These are phyloP conservation scores for Globisporangium cederbergense DNA, from an alignment of 352 stramenopile species.

Conservation along the genomic window DNA sequence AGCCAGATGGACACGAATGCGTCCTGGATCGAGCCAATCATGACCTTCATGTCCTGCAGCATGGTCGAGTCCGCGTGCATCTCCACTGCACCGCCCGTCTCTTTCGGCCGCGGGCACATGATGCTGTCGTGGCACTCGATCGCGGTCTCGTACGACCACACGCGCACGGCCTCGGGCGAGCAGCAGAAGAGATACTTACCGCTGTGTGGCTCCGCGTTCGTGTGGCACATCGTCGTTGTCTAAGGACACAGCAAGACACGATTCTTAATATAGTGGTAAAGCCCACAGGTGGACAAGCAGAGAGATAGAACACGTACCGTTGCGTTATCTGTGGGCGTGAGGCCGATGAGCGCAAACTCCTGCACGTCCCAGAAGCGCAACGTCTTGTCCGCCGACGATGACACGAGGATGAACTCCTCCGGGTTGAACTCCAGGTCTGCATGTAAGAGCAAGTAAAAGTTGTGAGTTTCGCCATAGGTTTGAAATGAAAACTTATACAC, in stretches of 20 bases:
- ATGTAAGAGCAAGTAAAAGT: no score
- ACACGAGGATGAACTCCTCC: constrained; percentile 85
- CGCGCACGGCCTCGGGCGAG: constrained; percentile 69
- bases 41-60: constrained; percentile 80
- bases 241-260: constrained; percentile 14
- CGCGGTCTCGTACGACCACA: constrained; percentile 84
- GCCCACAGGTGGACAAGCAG: background rate
- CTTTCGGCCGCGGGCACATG: constrained; percentile 51
- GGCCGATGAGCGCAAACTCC: constrained; percentile 72
- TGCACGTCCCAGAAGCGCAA: constrained; percentile 88
- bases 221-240: constrained; percentile 84
- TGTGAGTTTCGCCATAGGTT: no score
- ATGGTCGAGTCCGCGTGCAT: constrained; percentile 70
- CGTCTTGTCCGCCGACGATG: constrained; percentile 67
- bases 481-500: no score
- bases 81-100: constrained; percentile 41
- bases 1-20: constrained; percentile 82
- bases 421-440: constrained; percentile 76
- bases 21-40: constrained; percentile 77
- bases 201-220: constrained; percentile 65
- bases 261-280: background rate
- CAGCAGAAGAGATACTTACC: constrained; percentile 79
- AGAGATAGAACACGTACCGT: constrained; percentile 31
- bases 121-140: constrained; percentile 84
- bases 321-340: constrained; percentile 75